Evolutionary conservation across 129 eudicot species (phyloP).

Genomic region (Solidago caesia): DNA sequence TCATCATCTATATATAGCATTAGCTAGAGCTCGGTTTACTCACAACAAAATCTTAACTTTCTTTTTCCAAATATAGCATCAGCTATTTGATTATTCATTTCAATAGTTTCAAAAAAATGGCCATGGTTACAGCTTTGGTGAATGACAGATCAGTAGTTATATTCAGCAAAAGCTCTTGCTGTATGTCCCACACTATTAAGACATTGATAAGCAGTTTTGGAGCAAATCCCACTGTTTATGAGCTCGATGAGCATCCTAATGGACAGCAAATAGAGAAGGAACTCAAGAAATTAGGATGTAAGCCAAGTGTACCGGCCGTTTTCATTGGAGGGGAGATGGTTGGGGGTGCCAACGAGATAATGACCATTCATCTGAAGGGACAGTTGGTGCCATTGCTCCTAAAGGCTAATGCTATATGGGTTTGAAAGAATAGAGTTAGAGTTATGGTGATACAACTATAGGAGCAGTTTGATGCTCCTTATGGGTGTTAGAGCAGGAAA

Average conservation of each 20-base stretch:
- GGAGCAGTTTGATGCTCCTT: conserved; percentile 29
- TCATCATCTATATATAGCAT: conserved; percentile 32
- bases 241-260: conserved; percentile 58
- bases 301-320: conserved; percentile 67
- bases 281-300: conserved; percentile 46
- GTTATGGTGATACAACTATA: conserved; percentile 26
- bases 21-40: conserved; percentile 27
- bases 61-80: conserved; percentile 2
- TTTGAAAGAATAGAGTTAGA: conserved; percentile 36
- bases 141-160: conserved; percentile 58
- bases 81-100: background rate
- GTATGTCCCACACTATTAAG: conserved; percentile 64
- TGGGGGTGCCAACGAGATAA: conserved; percentile 78
- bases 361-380: conserved; percentile 70
- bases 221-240: conserved; percentile 67
- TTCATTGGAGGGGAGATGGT: conserved; percentile 55
- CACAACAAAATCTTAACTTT: conserved; percentile 23
- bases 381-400: conserved; percentile 64
- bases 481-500: conserved; percentile 39
- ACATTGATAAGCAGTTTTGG: conserved; percentile 67
- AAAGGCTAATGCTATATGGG: conserved; percentile 78
- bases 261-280: conserved; percentile 57
- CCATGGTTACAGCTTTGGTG: conserved; percentile 41
- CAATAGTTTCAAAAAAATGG: conserved; percentile 32
- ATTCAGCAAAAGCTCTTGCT: conserved; percentile 65